phyloP scores from a whole-genome alignment of 352 stramenopile genomes.

The Globisporangium iwayamae region DNA sequence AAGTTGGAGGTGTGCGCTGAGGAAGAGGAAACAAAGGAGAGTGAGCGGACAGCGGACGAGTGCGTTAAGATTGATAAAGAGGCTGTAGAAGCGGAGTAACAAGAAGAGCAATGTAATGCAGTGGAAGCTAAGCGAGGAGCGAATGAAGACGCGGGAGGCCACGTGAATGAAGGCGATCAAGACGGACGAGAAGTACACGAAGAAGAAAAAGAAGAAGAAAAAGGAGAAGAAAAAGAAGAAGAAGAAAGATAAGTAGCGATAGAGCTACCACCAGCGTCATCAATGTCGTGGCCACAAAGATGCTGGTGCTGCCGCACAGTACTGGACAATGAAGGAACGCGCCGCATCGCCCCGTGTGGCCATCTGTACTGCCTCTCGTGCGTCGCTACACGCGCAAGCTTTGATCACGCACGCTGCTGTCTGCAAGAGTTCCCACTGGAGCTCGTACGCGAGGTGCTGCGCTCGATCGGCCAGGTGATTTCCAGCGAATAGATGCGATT shows the following conservation, averaged over 20 bases:
- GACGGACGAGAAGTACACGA: too few species aligned
- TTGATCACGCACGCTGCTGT: conserved; percentile 8
- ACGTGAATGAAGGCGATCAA: too few species aligned
- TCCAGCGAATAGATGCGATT: not conserved
- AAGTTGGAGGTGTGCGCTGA: not conserved
- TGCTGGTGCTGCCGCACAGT: conserved; percentile 7
- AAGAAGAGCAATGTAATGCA: too few species aligned
- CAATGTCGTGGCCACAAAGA: not conserved
- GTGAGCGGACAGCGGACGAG: not conserved
- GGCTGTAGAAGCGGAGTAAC: not conserved
- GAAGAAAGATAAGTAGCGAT: not conserved
- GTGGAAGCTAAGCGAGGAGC: too few species aligned
- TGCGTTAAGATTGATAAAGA: not conserved
- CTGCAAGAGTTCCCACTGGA: not conserved
- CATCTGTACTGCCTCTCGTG: conserved; percentile 43
- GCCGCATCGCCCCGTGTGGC: conserved; percentile 26
- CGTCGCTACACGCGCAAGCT: conserved; percentile 22
- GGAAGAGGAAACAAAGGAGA: not conserved
- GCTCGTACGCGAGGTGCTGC: not conserved
- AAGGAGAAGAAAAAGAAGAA: not conserved
- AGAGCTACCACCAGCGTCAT: not conserved
- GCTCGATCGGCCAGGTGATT: not conserved
- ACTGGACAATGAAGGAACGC: not conserved
- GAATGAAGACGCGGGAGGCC: too few species aligned
- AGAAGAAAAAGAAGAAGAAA: not conserved